Conservation (phyloP, 495 filamentous ascomycete species). For the Apodospora peruviana region DNA sequence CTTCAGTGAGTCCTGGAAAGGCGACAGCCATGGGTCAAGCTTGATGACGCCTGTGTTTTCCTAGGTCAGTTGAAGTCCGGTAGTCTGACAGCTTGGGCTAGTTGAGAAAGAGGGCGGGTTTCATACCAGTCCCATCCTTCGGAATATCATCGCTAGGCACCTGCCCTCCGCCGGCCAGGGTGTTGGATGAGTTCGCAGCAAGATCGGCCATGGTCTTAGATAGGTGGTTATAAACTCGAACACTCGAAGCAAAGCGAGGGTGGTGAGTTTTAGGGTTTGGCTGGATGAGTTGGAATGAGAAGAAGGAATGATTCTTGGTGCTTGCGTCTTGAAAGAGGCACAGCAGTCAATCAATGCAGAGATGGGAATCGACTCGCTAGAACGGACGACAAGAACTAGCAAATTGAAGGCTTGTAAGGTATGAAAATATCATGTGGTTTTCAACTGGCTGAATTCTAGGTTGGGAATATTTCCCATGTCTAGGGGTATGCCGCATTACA, state of each 20-base stretch:
- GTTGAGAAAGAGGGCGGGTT: background rate
- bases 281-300: no score
- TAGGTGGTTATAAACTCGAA: background rate
- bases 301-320: no score
- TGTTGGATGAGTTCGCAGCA: constrained; percentile 35
- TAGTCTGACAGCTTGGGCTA: background rate
- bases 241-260: background rate
- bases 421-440: no score
- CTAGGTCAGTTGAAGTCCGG: constrained; percentile 15
- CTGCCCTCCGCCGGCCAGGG: constrained; percentile 21
- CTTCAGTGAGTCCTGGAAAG: constrained; percentile 73
- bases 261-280: no score
- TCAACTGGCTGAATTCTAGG: no score
- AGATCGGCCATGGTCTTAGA: constrained; percentile 26
- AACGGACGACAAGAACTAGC: no score
- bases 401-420: no score
- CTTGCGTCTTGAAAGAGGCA: no score
- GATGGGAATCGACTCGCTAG: no score
- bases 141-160: constrained; percentile 32
- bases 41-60: constrained; percentile 64
- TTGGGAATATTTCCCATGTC: no score
- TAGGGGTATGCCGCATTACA: constrained; percentile 28
- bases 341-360: no score
- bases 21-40: constrained; percentile 85
- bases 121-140: constrained; percentile 43